Conservation (phyloP, 345 rosid species). For the Streptanthus diversifolius region DNA sequence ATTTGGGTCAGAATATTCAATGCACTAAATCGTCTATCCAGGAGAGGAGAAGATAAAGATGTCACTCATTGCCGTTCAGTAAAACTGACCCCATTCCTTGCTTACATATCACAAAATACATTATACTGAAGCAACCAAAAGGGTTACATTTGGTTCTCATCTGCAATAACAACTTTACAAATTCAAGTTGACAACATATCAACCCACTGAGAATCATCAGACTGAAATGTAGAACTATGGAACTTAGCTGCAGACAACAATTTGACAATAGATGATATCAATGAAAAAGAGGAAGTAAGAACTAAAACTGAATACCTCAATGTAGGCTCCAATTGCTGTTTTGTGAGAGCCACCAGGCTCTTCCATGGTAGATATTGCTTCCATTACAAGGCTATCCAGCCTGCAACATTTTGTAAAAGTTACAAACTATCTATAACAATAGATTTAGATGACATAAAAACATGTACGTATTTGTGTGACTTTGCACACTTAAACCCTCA, state of each 20-base stretch:
- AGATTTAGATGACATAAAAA: background rate
- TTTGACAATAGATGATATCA: background rate
- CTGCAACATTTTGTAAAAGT: conserved; percentile 32
- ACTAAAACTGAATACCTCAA: conserved; percentile 56
- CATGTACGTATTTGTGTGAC: background rate
- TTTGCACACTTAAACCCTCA: background rate
- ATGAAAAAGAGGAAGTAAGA: background rate
- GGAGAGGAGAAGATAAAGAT: background rate
- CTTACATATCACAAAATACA: background rate
- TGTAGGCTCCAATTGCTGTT: conserved; percentile 74
- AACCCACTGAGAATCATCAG: conserved; percentile 4
- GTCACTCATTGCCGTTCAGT: background rate
- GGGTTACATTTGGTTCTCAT: background rate
- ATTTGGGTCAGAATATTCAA: background rate
- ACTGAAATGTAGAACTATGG: background rate
- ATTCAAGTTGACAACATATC: background rate
- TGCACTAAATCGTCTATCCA: background rate
- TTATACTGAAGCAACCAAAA: background rate
- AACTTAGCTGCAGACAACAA: background rate
- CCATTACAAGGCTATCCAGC: conserved; percentile 87
- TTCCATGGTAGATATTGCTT: conserved; percentile 78
- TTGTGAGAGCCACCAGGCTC: conserved; percentile 93
- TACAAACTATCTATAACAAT: background rate
- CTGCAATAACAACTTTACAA: background rate
- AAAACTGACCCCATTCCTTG: background rate